These are phyloP conservation scores for Naganishia randhawae DNA, from an alignment of 768 basidiomycete species.

Conservation along the genomic window DNA sequence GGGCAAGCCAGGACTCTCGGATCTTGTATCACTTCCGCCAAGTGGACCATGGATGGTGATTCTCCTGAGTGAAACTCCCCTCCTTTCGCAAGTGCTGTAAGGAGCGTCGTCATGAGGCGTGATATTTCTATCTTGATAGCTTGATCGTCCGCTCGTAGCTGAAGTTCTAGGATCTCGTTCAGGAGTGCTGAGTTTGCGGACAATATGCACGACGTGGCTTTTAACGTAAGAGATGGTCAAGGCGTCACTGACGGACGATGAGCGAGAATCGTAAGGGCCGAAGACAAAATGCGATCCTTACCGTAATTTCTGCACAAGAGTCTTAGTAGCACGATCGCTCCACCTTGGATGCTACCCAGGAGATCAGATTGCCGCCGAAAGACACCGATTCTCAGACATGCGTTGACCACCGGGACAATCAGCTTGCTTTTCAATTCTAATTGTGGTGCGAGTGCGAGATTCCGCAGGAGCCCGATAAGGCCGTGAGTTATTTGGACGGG, in stretches of 20 bases:
- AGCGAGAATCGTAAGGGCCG: background rate
- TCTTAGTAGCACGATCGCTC: conserved; percentile 3
- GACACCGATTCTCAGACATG: background rate
- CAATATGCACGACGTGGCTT: background rate
- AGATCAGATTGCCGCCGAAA: background rate
- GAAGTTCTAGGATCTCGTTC: background rate
- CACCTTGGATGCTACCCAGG: background rate
- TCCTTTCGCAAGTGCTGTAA: background rate
- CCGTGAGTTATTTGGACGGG: background rate
- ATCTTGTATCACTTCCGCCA: background rate
- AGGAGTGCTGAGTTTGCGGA: background rate
- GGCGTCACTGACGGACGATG: background rate
- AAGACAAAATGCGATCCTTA: background rate
- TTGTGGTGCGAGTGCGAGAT: background rate
- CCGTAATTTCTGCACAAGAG: background rate
- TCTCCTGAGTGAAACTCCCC: background rate
- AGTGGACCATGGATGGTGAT: background rate
- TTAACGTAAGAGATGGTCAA: background rate
- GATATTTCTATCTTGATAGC: background rate
- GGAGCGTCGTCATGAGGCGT: background rate
- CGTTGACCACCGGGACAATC: background rate
- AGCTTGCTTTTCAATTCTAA: background rate
- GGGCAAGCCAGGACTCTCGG: background rate
- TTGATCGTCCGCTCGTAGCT: conserved; percentile 3
- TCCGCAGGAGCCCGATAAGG: conserved; percentile 3